Percentiles rank a stretch among this genome's conserved stretches.
Evolutionary conservation across 176 grass and related monocot genomes (phyloP).

Genomic region (Rhynchospora breviuscula): DNA sequence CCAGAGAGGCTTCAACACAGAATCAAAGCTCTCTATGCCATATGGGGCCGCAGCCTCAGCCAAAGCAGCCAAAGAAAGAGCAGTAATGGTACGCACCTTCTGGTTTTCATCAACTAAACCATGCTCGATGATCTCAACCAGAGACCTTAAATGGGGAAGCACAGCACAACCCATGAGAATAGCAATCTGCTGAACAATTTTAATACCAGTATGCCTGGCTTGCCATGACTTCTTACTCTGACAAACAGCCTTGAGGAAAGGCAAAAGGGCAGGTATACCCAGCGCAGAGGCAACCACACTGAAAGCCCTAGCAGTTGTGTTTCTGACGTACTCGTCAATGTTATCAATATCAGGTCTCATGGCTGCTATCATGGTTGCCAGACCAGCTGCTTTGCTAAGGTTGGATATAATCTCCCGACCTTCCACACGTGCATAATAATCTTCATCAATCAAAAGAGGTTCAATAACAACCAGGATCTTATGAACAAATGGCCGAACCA

Average conservation of each 20-base stretch:
- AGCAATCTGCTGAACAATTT: constrained; percentile 96
- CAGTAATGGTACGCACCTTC: constrained; percentile 93
- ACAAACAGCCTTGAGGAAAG: constrained; percentile 81
- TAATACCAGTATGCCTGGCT: constrained; percentile 82
- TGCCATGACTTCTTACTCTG: constrained; percentile 97
- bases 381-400: constrained; percentile 94
- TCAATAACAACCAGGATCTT: constrained; percentile 98
- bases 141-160: constrained; percentile 78
- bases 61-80: constrained; percentile 87
- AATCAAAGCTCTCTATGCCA: constrained; percentile 98
- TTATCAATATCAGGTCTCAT: constrained; percentile 99
- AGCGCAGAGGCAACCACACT: constrained; percentile 96
- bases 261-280: constrained; percentile 81
- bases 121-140: constrained; percentile 97
- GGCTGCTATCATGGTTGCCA: constrained; percentile 96
- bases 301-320: constrained; percentile 93
- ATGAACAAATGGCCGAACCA: constrained; percentile 94
- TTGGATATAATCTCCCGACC: constrained; percentile 95
- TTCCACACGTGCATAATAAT: constrained; percentile 99
- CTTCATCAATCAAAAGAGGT: constrained; percentile 91
- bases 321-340: constrained; percentile 95
- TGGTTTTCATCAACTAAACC: constrained; percentile 89
- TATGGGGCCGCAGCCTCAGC: constrained; percentile 90
- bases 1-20: constrained; percentile 91
- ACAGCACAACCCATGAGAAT: constrained; percentile 98